Evolutionary conservation across 106 monocot species (phyloP), one percentile per base, ranked within the genome.

Genomic region (Gastrodia elata): DNA sequence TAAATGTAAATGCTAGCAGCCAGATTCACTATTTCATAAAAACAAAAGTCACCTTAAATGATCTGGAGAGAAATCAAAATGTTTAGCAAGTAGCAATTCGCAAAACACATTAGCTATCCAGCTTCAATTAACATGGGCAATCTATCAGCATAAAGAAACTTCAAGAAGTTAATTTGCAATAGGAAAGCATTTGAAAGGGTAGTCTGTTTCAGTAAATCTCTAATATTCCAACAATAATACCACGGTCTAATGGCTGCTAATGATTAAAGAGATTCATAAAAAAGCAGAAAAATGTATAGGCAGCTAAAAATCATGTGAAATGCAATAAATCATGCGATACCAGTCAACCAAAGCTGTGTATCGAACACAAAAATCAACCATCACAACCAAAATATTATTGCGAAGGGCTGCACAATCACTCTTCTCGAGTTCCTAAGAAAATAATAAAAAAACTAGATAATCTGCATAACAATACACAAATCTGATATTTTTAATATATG

Each of bases 321-420:
- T 72, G 20, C 26, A 68, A 20, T 37, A 33, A 25, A 49, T 7
- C 74, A 39, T 78, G 33, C 11, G 13, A 34, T 87, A 97, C 97
- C 97, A 88, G 73, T 97, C 97, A 76, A 97, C 86, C 73, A 97
- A 88, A n/a, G 97, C 86, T 39, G 97, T 96, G 75, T 97, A 87
- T 14, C 97, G 87, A 70, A 97, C 88, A 75, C 93, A 97, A 81
- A 97, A 90, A 77, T 97, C 97, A 41, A 83, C 84, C 89, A 97
- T 86, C 38, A 86, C 73, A n/a, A 97, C 81, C 90, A 97, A 84
- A 43, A 91, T 88, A 78, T 93, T 93, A 73, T 93, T 93, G 73
- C 77, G 85, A 37, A 97, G 71, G 8, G 93, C 90, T 61, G 97
- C 86, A 68, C 65, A 86, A 24, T 97, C 77, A 78, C 90, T 97